Base-by-base conservation (phyloP, 1,139 yeast species). In the Debaryomycetaceae sp. region DNA sequence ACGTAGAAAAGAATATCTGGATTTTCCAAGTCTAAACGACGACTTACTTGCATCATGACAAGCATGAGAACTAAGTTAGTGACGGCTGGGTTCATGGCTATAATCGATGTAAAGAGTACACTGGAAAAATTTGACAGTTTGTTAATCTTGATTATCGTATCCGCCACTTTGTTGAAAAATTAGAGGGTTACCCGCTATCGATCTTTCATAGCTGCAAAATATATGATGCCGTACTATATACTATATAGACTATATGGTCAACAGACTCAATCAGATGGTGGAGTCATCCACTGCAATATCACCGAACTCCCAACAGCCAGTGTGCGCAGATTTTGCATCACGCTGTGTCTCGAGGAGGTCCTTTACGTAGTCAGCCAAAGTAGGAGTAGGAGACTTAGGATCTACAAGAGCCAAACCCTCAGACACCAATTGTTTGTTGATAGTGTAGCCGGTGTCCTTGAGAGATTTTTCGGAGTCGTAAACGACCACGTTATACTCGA, bases 11-110 rank as follows among this genome's bases (percentile, higher is more conserved):
- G 75, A 48, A 83, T 79, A 53, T 72, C 69, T 43, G 95, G 93
- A 69, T 93, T 81, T 66, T 91, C 98, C 72, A 91, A 84, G 67
- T 93, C 95, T 53, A 93, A 77, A 65, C 81, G 82, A 71, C 90
- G 89, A 54, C 97, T 82, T 52, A 90, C 86, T 72, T 93, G 98
- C 97, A 91, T 93, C 90, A 90, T 87, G 76, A 84, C 85, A 65
- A 93, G 86, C 97, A 91, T 91, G 80, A 93, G 72, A 57, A 78
- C 88, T 60, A 93, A 73, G 73, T 93, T 91, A 56, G 90, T 72
- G 54, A 90, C 75, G 56, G 96, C 96, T 42, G 99, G 95, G 64
- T 88, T 88, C 87, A 87, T 81, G 51, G 42, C 64, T 52, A 41
- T 34, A 39, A 27, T 11, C 4, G 11, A 11, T 27, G 11, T 27